These are phyloP conservation scores for Laetiporus sulphureus DNA, from an alignment of 1,284 basidiomycete species.

Conservation along the genomic window DNA sequence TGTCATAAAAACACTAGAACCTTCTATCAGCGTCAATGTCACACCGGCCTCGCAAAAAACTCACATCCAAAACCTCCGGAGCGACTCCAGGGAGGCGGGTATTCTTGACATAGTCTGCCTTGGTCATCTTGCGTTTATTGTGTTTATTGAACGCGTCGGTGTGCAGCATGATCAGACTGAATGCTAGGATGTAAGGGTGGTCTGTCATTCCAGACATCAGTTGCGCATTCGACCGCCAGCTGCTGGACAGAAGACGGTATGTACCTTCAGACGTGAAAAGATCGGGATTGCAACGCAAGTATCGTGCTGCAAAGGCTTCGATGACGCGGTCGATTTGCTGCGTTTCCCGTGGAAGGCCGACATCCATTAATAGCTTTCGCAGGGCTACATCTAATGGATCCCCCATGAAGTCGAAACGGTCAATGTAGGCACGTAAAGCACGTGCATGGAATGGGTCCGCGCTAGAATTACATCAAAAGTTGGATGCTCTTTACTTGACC, in stretches of 20 bases:
- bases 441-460: conserved; percentile 65
- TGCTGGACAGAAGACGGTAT: not conserved
- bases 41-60: too few relatives aligned
- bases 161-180: conserved; percentile 98
- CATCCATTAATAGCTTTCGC: conserved; percentile 86
- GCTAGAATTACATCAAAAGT: conserved; percentile 39
- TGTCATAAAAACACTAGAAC: conserved; percentile 97
- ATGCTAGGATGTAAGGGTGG: conserved; percentile 94
- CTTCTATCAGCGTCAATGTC: too few relatives aligned
- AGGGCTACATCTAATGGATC: conserved; percentile 91
- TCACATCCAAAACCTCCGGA: conserved; percentile 81
- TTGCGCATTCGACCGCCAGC: not conserved
- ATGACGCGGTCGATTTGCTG: conserved; percentile 99
- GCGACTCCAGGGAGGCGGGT: conserved; percentile 84
- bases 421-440: conserved; percentile 72
- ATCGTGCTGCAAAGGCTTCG: conserved; percentile 88
- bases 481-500: conserved; percentile 9
- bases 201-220: conserved; percentile 42
- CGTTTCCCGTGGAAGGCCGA: conserved; percentile 89
- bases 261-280: conserved; percentile 76
- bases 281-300: conserved; percentile 79
- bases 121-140: conserved; percentile 97
- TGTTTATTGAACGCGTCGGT: conserved; percentile 98
- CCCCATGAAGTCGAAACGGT: conserved; percentile 73
- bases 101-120: conserved; percentile 88